Percentiles rank a stretch among this genome's conserved stretches.
Conservation (phyloP, 306 rosid genomes). For the Rubus idaeus region DNA sequence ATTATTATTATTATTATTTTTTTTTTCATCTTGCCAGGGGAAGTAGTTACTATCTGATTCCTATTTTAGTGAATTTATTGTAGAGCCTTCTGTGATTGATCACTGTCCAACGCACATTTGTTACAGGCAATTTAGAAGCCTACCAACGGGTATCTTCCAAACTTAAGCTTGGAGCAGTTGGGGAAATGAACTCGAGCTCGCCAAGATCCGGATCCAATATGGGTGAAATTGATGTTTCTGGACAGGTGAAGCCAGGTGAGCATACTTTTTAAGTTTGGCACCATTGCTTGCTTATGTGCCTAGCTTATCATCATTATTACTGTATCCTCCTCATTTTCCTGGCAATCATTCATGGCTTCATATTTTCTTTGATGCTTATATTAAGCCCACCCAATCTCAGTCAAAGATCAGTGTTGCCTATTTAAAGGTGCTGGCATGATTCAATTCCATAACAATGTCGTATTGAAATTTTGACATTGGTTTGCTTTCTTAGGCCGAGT, state of each 20-base stretch:
- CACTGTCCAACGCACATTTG: slow-evolving; percentile 23
- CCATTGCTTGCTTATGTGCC: not conserved
- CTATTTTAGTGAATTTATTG: slow-evolving; percentile 5
- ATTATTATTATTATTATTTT: not conserved
- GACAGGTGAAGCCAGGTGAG: slow-evolving; percentile 70
- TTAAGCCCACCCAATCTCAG: not conserved
- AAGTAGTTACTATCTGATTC: slow-evolving; percentile 16
- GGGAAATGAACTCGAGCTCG: slow-evolving; percentile 33
- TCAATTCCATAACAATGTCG: not conserved
- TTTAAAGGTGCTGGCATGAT: not conserved
- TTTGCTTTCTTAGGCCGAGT: slow-evolving; percentile 59
- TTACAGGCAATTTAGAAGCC: slow-evolving; percentile 66
- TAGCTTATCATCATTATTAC: not conserved
- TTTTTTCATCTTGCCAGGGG: not conserved
- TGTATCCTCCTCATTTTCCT: not conserved
- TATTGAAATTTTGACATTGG: slow-evolving; percentile 15
- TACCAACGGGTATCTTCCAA: slow-evolving; percentile 72
- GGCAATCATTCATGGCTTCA: not conserved
- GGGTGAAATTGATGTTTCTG: slow-evolving; percentile 55
- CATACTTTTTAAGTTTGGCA: not conserved
- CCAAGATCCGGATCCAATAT: slow-evolving; percentile 39
- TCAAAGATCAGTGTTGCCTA: not conserved
- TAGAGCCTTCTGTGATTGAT: slow-evolving; percentile 24
- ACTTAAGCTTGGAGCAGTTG: slow-evolving; percentile 73
- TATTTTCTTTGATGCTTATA: not conserved